phyloP scores from a whole-genome alignment of 176 grass and related monocot genomes.

The Musa beccarii region DNA sequence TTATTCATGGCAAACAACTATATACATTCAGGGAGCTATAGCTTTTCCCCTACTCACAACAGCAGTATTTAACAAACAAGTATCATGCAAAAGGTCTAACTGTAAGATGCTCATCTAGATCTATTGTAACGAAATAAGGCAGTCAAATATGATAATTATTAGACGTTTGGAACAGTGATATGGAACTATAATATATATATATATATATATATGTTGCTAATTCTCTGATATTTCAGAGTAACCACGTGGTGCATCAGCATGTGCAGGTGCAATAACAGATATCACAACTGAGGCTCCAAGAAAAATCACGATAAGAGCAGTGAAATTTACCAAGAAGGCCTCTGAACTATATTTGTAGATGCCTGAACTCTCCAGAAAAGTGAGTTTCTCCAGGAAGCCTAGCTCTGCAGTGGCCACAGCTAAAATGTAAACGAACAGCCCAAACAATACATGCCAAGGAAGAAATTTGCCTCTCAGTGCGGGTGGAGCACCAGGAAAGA shows the following conservation, averaged over 20 bases:
- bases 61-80: too few species aligned
- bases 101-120: too few species aligned
- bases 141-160: too few species aligned
- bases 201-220: not conserved
- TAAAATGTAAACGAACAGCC: slow-evolving; percentile 75
- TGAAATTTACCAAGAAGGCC: slow-evolving; percentile 78
- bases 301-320: slow-evolving; percentile 53
- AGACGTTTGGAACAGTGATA: not conserved
- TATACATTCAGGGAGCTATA: too few species aligned
- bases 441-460: slow-evolving; percentile 81
- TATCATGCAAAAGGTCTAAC: too few species aligned
- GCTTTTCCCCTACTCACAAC: too few species aligned
- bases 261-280: slow-evolving; percentile 46
- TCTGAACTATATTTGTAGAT: slow-evolving; percentile 70
- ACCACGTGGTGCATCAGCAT: slow-evolving; percentile 29
- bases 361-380: slow-evolving; percentile 65
- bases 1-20: too few species aligned
- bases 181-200: not conserved
- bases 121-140: too few species aligned
- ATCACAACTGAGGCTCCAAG: slow-evolving; percentile 54
- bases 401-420: slow-evolving; percentile 65
- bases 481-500: slow-evolving; percentile 50
- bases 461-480: slow-evolving; percentile 44
- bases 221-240: slow-evolving; percentile 53
- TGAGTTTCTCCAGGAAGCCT: slow-evolving; percentile 85